Conservation (phyloP, 2,329 filamentous ascomycete genomes). For the Fusarium annulatum region DNA sequence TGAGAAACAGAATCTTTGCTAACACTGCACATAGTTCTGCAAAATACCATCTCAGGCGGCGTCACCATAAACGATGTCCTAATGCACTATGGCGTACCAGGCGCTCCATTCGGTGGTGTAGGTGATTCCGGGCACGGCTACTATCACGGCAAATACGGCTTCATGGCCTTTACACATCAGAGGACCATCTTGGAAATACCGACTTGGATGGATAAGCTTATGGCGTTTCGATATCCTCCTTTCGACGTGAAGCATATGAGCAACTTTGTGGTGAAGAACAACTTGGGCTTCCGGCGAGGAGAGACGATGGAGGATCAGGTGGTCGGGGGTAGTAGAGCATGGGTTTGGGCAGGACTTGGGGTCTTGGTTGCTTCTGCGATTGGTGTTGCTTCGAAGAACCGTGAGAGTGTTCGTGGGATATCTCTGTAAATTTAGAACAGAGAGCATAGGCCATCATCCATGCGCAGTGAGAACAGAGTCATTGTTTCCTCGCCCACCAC, state of each 20-base stretch:
- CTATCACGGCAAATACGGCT: slow-evolving; percentile 57
- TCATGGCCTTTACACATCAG: slow-evolving; percentile 50
- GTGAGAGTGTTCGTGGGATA: accelerated
- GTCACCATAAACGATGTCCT: slow-evolving; percentile 58
- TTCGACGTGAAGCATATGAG: not conserved
- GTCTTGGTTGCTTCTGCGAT: not conserved
- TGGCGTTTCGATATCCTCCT: not conserved
- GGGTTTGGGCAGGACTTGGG: not conserved
- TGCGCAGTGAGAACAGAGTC: not conserved
- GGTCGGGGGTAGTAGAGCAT: not conserved
- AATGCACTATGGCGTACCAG: slow-evolving; percentile 52
- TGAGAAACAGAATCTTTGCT: not conserved
- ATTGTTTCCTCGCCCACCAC: not conserved
- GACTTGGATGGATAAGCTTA: slow-evolving; percentile 39
- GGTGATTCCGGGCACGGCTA: slow-evolving; percentile 56
- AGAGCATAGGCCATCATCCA: too few species aligned
- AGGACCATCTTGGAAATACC: slow-evolving; percentile 45
- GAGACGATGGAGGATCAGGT: not conserved
- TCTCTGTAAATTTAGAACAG: too few species aligned
- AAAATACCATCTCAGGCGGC: slow-evolving; percentile 46
- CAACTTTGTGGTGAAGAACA: not conserved
- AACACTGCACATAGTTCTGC: not conserved
- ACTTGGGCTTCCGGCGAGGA: not conserved
- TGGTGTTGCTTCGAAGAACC: accelerated
- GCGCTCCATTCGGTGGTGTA: slow-evolving; percentile 59